phyloP scores from a whole-genome alignment of 345 rosid species.

The Hevea brasiliensis region DNA sequence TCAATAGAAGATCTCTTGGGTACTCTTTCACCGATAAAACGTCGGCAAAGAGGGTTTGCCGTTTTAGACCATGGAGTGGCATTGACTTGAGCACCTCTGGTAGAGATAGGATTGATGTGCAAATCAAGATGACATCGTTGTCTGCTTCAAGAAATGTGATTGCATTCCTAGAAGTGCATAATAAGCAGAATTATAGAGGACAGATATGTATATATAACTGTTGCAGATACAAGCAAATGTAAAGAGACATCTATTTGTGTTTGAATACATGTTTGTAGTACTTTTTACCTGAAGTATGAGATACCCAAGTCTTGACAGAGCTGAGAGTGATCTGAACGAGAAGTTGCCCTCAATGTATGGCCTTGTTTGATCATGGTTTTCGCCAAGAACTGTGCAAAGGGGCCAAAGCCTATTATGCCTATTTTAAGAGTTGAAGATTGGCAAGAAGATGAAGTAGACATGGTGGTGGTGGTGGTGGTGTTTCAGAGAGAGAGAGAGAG shows the following conservation, averaged over 20 bases:
- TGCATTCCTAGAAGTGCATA: slow-evolving; percentile 29
- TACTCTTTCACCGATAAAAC: slow-evolving; percentile 25
- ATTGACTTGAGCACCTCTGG: slow-evolving; percentile 13
- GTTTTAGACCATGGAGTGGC: slow-evolving; percentile 17
- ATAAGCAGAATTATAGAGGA: background rate
- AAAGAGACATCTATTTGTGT: background rate
- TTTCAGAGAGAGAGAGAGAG: background rate
- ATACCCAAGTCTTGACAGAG: slow-evolving; percentile 36
- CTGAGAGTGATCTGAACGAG: slow-evolving; percentile 25
- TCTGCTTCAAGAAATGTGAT: slow-evolving; percentile 38
- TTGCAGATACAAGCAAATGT: background rate
- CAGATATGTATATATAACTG: background rate
- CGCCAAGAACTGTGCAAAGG: slow-evolving; percentile 23
- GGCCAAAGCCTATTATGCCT: slow-evolving; percentile 24
- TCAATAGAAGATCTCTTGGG: slow-evolving; percentile 16
- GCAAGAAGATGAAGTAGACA: slow-evolving; percentile 27
- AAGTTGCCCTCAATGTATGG: slow-evolving; percentile 15
- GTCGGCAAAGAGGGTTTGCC: slow-evolving; percentile 18
- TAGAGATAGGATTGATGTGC: slow-evolving; percentile 24
- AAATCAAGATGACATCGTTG: slow-evolving; percentile 16
- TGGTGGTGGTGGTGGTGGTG: background rate
- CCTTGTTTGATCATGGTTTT: slow-evolving; percentile 25
- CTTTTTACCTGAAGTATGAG: slow-evolving; percentile 43
- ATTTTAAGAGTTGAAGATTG: slow-evolving; percentile 13
- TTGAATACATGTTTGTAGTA: too few relatives aligned